A percentile compares a stretch with the other conserved stretches of the same genome.
Conservation (phyloP, 768 basidiomycete genomes). For the Macrolepiota albuminosa region DNA sequence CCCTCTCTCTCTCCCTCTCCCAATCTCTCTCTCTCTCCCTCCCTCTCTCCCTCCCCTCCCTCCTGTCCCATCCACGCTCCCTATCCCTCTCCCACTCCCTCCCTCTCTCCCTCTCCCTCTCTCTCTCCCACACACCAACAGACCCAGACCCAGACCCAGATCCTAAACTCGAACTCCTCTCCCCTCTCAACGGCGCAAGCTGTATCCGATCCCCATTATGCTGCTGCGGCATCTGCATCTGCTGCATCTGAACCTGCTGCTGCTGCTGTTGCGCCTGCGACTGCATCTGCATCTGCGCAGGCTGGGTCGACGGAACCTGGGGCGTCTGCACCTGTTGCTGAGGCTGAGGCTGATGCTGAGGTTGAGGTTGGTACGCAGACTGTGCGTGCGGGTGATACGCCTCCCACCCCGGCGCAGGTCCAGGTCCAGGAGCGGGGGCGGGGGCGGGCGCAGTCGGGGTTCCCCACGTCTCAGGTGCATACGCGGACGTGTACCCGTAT, state of each 20-base stretch:
- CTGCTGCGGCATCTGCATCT: neutral
- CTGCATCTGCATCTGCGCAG: neutral
- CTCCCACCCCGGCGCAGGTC: neutral
- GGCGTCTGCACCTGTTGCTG: neutral
- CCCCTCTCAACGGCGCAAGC: constrained; percentile 46
- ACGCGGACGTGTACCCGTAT: neutral
- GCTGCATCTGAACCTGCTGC: neutral
- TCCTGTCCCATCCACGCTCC: constrained; percentile 12
- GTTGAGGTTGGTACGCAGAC: neutral
- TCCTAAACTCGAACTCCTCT: constrained; percentile 10
- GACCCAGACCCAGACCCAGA: constrained; percentile 10
- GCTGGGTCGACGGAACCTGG: too few relatives aligned
- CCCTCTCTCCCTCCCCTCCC: constrained; percentile 7
- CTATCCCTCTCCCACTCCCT: constrained; percentile 3
- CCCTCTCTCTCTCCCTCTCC: constrained; percentile 5
- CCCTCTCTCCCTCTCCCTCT: constrained; percentile 9
- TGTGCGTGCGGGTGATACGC: neutral
- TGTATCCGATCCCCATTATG: constrained; percentile 40
- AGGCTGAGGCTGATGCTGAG: neutral
- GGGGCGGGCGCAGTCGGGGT: neutral
- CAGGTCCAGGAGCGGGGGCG: neutral
- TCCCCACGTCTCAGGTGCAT: neutral
- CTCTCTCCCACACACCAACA: constrained; percentile 6
- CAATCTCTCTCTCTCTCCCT: constrained; percentile 8
- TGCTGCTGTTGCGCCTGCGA: neutral